A percentile compares a stretch with the other conserved stretches of the same genome.
phyloP scores from a whole-genome alignment of 176 grass and related monocot species.

The Carex scoparia region DNA sequence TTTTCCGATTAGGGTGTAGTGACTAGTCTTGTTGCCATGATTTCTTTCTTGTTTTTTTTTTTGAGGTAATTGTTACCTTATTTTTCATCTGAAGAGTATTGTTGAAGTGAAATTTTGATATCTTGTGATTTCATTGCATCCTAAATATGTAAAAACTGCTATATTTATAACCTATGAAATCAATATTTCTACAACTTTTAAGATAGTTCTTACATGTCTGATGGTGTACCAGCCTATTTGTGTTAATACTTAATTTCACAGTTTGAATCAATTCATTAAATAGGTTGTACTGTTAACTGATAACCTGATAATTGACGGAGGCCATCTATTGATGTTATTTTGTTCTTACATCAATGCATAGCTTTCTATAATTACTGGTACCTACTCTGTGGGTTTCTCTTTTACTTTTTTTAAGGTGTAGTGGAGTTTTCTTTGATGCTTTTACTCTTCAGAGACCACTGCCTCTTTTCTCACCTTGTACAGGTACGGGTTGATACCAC shows the following conservation, averaged over 20 bases:
- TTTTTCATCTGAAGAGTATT: neutral
- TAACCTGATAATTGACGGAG: neutral
- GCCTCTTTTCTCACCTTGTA: neutral
- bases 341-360: neutral
- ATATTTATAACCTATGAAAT: neutral
- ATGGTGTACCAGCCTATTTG: neutral
- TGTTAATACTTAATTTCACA: neutral
- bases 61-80: neutral
- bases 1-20: neutral
- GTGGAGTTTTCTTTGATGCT: no score
- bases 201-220: neutral
- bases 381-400: no score
- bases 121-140: conserved; percentile 1
- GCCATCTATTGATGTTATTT: neutral
- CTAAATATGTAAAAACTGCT: neutral
- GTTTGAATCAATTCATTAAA: neutral
- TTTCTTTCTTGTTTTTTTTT: neutral
- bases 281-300: neutral
- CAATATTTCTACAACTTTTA: neutral
- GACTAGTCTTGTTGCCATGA: conserved; percentile 12
- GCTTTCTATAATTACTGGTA: no score
- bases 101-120: conserved; percentile 11
- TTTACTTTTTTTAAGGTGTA: no score
- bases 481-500: neutral
- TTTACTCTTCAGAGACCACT: neutral